Evolutionary conservation across 2,329 filamentous ascomycete genomes (phyloP).

Genomic region (Diplodia intermedia): DNA sequence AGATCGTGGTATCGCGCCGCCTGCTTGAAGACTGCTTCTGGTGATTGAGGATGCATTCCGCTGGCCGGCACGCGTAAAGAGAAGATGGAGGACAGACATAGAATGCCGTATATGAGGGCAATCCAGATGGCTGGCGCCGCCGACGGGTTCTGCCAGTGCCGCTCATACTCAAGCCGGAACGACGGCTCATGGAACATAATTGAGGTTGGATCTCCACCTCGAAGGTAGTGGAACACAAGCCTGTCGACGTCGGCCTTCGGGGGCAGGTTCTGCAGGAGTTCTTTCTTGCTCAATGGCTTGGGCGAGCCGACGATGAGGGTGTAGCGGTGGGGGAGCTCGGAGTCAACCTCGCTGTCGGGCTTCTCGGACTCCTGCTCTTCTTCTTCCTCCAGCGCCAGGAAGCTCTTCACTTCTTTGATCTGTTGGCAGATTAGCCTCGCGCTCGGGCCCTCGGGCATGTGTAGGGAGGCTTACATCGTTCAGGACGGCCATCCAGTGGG

Average conservation of each 20-base stretch:
- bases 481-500: constrained; percentile 48
- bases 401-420: constrained; percentile 42
- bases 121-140: constrained; percentile 54
- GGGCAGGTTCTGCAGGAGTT: constrained; percentile 36
- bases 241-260: constrained; percentile 41
- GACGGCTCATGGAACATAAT: constrained; percentile 38
- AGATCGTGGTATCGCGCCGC: constrained; percentile 43
- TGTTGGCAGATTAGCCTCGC: constrained; percentile 1
- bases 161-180: constrained; percentile 48
- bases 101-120: constrained; percentile 56
- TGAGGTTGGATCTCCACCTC: constrained; percentile 38
- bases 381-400: constrained; percentile 35
- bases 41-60: not conserved
- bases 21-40: constrained; percentile 31
- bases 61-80: constrained; percentile 36
- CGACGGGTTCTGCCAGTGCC: constrained; percentile 53
- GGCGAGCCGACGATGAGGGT: constrained; percentile 28
- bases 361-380: constrained; percentile 35
- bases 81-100: constrained; percentile 50
- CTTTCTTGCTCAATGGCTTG: constrained; percentile 39
- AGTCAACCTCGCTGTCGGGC: constrained; percentile 12
- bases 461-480: constrained; percentile 37
- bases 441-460: not conserved
- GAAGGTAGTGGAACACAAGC: constrained; percentile 42
- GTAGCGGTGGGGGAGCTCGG: constrained; percentile 15